Percentiles rank a stretch among this genome's conserved stretches.
These are phyloP conservation scores for Fusarium irregulare DNA, from an alignment of 2,329 filamentous ascomycete species.

Conservation along the genomic window DNA sequence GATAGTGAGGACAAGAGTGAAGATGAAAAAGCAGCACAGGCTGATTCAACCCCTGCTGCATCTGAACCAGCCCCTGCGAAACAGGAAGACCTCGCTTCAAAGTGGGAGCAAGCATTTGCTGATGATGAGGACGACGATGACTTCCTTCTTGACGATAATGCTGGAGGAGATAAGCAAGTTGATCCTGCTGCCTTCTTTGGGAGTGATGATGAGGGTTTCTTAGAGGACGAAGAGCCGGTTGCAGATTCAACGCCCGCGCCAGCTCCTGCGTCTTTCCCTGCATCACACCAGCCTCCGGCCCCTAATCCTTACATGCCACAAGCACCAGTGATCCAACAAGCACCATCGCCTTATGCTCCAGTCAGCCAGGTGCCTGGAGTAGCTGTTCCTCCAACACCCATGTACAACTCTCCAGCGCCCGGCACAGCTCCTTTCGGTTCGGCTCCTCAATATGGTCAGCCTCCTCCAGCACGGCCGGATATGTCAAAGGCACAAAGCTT, in stretches of 20 bases:
- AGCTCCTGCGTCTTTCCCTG: slow-evolving; percentile 1
- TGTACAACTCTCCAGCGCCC: slow-evolving; percentile 44
- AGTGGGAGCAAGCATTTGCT: slow-evolving; percentile 85
- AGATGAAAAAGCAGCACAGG: slow-evolving; percentile 29
- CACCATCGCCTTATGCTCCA: slow-evolving; percentile 42
- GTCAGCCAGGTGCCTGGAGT: slow-evolving; percentile 16
- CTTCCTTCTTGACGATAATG: slow-evolving; percentile 69
- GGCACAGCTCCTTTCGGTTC: slow-evolving; percentile 37
- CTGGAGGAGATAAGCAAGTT: slow-evolving; percentile 57
- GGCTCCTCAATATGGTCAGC: slow-evolving; percentile 53
- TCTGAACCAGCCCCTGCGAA: slow-evolving; percentile 44
- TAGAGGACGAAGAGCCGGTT: slow-evolving; percentile 70
- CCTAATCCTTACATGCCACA: slow-evolving; percentile 47
- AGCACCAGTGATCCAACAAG: slow-evolving; percentile 26
- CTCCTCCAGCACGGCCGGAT: slow-evolving; percentile 55
- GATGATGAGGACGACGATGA: slow-evolving; percentile 79
- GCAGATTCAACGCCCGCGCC: slow-evolving; percentile 21
- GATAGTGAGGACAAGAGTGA: neutral
- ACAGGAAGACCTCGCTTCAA: slow-evolving; percentile 76
- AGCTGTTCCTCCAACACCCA: slow-evolving; percentile 25
- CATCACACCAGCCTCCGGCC: slow-evolving; percentile 18
- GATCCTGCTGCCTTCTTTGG: slow-evolving; percentile 76
- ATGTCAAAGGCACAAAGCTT: slow-evolving; percentile 80
- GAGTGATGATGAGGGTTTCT: slow-evolving; percentile 86
- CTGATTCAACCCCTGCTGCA: slow-evolving; percentile 12